Percentiles rank a stretch among this genome's conserved stretches.
These are phyloP conservation scores for Penicillium argentinense DNA, from an alignment of 495 filamentous ascomycete species.

Conservation along the genomic window DNA sequence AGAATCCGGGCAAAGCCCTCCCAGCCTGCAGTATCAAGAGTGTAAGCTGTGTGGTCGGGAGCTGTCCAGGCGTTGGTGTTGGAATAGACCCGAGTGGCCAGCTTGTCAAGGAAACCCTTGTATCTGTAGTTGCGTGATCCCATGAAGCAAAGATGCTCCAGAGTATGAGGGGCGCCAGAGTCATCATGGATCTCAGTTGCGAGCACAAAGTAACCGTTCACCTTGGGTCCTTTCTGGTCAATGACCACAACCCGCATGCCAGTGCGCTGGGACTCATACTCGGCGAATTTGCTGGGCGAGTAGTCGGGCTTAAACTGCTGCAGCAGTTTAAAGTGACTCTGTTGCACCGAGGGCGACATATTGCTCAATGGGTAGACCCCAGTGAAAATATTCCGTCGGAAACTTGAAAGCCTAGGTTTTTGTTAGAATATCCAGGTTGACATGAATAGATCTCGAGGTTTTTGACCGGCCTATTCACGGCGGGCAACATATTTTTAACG, in stretches of 20 bases:
- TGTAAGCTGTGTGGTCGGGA: slow-evolving; percentile 96
- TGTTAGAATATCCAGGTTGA: background rate
- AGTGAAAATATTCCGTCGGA: slow-evolving; percentile 24
- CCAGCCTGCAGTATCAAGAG: slow-evolving; percentile 92
- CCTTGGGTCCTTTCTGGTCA: slow-evolving; percentile 88
- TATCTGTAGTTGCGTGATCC: slow-evolving; percentile 92
- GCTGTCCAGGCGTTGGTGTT: slow-evolving; percentile 93
- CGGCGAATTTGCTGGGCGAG: slow-evolving; percentile 77
- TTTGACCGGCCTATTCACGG: too few species aligned
- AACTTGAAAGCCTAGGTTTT: slow-evolving; percentile 16
- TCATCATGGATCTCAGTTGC: slow-evolving; percentile 98
- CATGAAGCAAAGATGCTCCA: slow-evolving; percentile 98
- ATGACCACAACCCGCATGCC: slow-evolving; percentile 93
- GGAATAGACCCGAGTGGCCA: slow-evolving; percentile 90
- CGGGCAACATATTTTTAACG: background rate
- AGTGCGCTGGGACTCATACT: slow-evolving; percentile 83
- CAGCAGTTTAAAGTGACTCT: slow-evolving; percentile 72
- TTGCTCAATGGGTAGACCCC: slow-evolving; percentile 29
- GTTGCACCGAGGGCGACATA: slow-evolving; percentile 36
- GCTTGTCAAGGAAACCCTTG: slow-evolving; percentile 91
- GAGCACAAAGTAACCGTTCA: slow-evolving; percentile 90
- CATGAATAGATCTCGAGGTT: too few species aligned
- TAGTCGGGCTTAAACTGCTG: slow-evolving; percentile 88
- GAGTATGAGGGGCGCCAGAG: slow-evolving; percentile 90
- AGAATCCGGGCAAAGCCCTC: slow-evolving; percentile 93